Percentiles rank a stretch among this genome's conserved stretches.
phyloP scores from a whole-genome alignment of 2,329 filamentous ascomycete genomes.

The Pyricularia sp. region DNA sequence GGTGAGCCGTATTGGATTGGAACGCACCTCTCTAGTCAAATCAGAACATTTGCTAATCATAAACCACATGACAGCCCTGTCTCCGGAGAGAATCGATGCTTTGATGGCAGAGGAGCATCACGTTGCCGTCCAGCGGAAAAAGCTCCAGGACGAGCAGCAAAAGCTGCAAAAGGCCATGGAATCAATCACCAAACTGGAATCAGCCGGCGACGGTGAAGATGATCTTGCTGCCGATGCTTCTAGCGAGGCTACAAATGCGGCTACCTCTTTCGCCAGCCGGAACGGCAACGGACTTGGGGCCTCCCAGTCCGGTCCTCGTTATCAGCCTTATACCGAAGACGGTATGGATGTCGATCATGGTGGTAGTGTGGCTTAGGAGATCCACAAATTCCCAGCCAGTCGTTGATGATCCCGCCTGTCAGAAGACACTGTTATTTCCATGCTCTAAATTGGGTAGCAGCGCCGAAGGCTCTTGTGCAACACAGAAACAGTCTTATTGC shows the following conservation, averaged over 20 bases:
- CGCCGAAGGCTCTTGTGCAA: background rate
- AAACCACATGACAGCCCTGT: background rate
- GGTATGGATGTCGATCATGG: background rate
- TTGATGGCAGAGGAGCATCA: constrained; percentile 2
- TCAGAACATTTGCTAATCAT: background rate
- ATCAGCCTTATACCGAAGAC: background rate
- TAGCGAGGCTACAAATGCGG: background rate
- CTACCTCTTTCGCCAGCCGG: background rate
- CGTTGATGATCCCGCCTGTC: background rate
- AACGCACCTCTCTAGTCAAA: background rate
- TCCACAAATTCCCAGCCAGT: accelerated
- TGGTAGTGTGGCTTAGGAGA: background rate
- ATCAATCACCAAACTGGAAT: constrained; percentile 9
- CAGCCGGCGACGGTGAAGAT: background rate
- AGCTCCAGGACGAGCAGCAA: constrained; percentile 2
- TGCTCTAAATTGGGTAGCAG: background rate
- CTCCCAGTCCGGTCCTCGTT: background rate
- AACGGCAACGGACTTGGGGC: background rate
- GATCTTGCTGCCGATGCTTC: background rate
- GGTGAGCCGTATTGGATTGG: constrained; percentile 12
- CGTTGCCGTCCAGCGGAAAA: constrained; percentile 1
- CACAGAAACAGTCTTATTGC: background rate
- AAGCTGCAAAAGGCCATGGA: constrained; percentile 12
- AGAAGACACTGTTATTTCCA: background rate
- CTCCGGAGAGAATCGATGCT: background rate